Base-by-base conservation (phyloP, 208 protist species). In the Endotrypanum monterogeii region DNA sequence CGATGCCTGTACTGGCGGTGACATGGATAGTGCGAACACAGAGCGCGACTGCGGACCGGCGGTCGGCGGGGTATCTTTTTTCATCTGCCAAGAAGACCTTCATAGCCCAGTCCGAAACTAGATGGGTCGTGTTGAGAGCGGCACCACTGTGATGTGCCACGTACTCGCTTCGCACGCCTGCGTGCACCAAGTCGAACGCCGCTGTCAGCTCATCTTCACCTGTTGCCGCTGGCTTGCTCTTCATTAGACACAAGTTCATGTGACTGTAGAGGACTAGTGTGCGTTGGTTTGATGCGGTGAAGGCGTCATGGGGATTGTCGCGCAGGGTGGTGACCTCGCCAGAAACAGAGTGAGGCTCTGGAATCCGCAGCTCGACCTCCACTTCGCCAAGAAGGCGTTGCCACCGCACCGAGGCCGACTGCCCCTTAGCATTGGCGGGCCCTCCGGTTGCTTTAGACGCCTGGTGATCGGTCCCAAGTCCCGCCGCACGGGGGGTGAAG, bases 1-100 rank as follows among this genome's bases (percentile, higher is more conserved):
- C 89, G 28, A 90, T 66, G 0, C 83, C 86, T 30, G 35, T 78
- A 37, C 67, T 71, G 25, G 82, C 76, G 39, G 73, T 71, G 2
- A 90, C 56, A 5, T 79, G 74, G 25, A 87, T 55, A 46, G 32
- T 76, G 46, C 58, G 66, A n/a, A 39, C 14, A 16, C 35, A 25
- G 35, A 25, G 11, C 11, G 55, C 35, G 32, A 32, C 25, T 39
- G 48, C 46, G 7, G 66, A 23, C 16, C 11, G 0, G 8, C 52
- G 0, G 44, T 8, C n/a, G 25, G 54, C 2, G 41, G 18, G 3
- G n/a, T 39, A n/a, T 30, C 41, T 61, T 20, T 48, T 76, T 54
- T 81, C 76, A 6, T 81, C 76, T 4, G 71, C 73, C 70, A 68
- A 69, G 25, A 76, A 63, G 7, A 73, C 71, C 57, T 69, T 76